These are phyloP conservation scores for Hysterangium stoloniferum DNA, from an alignment of 768 basidiomycete species.

Conservation along the genomic window DNA sequence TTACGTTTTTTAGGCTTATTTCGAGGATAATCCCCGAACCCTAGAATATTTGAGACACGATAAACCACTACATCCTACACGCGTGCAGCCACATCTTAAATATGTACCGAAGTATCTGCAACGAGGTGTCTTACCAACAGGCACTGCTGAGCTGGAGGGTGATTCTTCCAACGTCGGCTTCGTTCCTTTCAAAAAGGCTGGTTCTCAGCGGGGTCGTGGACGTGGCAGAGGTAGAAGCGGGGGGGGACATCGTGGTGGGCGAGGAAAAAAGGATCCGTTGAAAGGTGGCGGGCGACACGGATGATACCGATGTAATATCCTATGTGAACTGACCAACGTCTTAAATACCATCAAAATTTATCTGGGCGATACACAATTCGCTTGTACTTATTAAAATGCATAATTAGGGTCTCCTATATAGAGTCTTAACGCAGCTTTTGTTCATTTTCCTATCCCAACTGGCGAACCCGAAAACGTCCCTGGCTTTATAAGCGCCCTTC, in stretches of 20 bases:
- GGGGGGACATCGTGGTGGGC: conserved; percentile 5
- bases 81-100: conserved; percentile 92
- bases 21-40: conserved; percentile 94
- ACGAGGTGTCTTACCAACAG: conserved; percentile 66
- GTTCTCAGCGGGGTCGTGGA: conserved; percentile 37
- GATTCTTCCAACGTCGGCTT: conserved; percentile 42
- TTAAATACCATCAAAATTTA: too few species aligned
- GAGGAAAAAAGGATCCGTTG: conserved; percentile 8
- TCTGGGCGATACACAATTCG: too few species aligned
- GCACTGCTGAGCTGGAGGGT: conserved; percentile 16
- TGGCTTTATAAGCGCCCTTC: too few species aligned
- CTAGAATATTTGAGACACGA: conserved; percentile 91
- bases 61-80: conserved; percentile 83
- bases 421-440: too few species aligned
- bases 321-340: too few species aligned
- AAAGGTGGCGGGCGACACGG: conserved; percentile 5
- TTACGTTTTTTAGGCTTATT: conserved; percentile 65
- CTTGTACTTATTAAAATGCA: too few species aligned
- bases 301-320: too few species aligned
- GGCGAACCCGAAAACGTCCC: too few species aligned
- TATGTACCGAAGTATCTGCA: conserved; percentile 90
- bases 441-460: too few species aligned
- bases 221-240: conserved; percentile 34
- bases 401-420: too few species aligned
- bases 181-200: conserved; percentile 63